Base-by-base conservation (phyloP, 1,284 basidiomycete genomes). In the Tilletia caries region DNA sequence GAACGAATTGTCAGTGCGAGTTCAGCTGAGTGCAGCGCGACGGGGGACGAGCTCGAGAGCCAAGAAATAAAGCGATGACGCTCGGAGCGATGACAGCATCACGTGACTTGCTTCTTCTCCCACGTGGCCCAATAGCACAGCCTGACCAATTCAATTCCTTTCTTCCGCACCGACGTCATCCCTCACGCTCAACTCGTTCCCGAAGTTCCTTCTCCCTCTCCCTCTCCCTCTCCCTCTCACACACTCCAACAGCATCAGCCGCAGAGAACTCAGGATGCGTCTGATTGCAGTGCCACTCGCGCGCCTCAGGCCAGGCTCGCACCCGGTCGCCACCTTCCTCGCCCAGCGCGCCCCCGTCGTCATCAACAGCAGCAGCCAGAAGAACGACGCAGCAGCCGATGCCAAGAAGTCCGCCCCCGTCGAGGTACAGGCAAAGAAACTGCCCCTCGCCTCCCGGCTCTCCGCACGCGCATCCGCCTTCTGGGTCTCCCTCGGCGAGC, bases 221-320 rank as follows among this genome's bases (percentile, higher is more conserved):
- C n/a, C n/a, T 50, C 43, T 44, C 10, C 43, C 43, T 10, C 43
- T 44, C 43, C 43, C 20, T 44, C 43, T 44, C 20, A n/a, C 52
- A 3, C n/a, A 3, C 52, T 54, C 15, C 25, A 23, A 3, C 46
- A 20, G 25, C 5, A 23, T n/a, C 46, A 50, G 18, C 20, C 50
- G 20, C 41, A 58, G 29, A 10, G 15, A 34, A n/a, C n/a, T n/a
- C n/a, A n/a, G n/a, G 20, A 79, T 79, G 78, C 71, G 78, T 66
- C 72, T 80, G 62, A 75, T 80, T 67, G 78, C 78, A 32, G 70
- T 80, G 13, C 78, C 78, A 1, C 69, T 80, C n/a, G 78, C 77
- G 6, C 66, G 76, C 20, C 70, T 72, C 52, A 71, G 68, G 54
- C 73, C 74, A 18, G 70, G 72, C 27, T 72, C 73, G 18, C 69